Evolutionary conservation across 2,329 filamentous ascomycete genomes (phyloP), one percentile per base, ranked within the genome.

Genomic region (Aspergillus awamori): DNA sequence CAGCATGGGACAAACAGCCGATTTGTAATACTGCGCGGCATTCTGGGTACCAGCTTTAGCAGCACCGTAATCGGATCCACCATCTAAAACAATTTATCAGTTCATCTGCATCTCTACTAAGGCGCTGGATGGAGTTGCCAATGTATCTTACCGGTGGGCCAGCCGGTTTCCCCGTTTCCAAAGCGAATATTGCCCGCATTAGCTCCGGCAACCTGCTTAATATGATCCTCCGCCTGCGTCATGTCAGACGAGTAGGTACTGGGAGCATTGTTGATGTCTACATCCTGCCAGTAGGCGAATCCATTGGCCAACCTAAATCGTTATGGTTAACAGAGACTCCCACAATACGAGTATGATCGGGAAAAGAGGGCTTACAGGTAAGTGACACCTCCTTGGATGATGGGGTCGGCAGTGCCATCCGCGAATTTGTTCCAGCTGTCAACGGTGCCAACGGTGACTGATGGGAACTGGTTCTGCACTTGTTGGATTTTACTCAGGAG

Each of bases 391-490:
- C 82, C 83, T 56, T 76, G 75, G 69, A 90, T 84, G 65, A 90
- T 78, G 13, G 84, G 80, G 73, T 91, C 85, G 41, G 85, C 88
- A 26, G 88, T 89, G 41, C 87, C 88, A 71, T 90, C 88, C 51
- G 84, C 82, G 70, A 82, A 88, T 76, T 89, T 89, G 79, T 90
- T 91, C 89, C 89, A 91, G 72, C 83, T 86, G 76, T 91, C 89
- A 7, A 88, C 89, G 10, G 87, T 90, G 54, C 89, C 88, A 48
- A 90, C 81, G 67, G 83, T 84, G 68, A 87, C 79, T 41, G 77
- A 77, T 26, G 67, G 83, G 80, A 72, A 88, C 72, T 83, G 77
- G 43, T 77, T 73, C 78, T 87, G 85, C 64, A 89, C 84, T 54
- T 86, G 81, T 62, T 83, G 78, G 74, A 91, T 89, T 75, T 87